Base-by-base conservation (phyloP, 78 protist genomes). In the Dictyostelium discoideum region DNA sequence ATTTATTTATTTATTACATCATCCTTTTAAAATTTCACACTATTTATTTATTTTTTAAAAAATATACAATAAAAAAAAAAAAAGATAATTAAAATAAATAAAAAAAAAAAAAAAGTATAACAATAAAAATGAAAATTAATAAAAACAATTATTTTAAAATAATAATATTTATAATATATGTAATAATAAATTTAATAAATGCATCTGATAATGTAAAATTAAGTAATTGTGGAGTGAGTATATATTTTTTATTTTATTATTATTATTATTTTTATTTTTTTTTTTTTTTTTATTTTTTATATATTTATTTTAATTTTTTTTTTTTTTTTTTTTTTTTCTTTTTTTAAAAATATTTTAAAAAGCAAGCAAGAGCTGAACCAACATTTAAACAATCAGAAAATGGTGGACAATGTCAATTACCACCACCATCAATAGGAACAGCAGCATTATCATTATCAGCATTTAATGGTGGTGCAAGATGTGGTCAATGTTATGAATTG, bases 401-500 rank as follows among this genome's bases (percentile, higher is more conserved):
- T 4, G 79, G 79, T 9, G 79, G 79, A 14, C 39, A 32, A 32
- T 73, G 79, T 73, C 46, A 32, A 57, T 42, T 76, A 88, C 87
- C 93, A 65, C n/a, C 72, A 74, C 85, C 93, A 40, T 2, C 84
- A 22, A 54, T 76, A 3, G 37, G 79, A 40, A 54, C 44, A 46
- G 86, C 65, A 6, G 16, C 77, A 11, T 29, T 87, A 50, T 40
- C 63, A 63, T 20, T 13, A 26, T 78, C 77, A 44, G 83, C 50
- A 32, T 87, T 37, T 60, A 40, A 65, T n/a, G 24, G 9, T n/a
- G 93, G 93, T 10, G 72, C 37, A 20, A 88, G 86, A 80, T 88
- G 93, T 80, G 93, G 93, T 29, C 80, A 78, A 37, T 88, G 93
- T 29, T 88, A 42, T 39, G n/a, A 85, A 39, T 39, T 88, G 44